Conservation (phyloP, 2,329 filamentous ascomycete genomes). For the Orbilia blumenaviensis region DNA sequence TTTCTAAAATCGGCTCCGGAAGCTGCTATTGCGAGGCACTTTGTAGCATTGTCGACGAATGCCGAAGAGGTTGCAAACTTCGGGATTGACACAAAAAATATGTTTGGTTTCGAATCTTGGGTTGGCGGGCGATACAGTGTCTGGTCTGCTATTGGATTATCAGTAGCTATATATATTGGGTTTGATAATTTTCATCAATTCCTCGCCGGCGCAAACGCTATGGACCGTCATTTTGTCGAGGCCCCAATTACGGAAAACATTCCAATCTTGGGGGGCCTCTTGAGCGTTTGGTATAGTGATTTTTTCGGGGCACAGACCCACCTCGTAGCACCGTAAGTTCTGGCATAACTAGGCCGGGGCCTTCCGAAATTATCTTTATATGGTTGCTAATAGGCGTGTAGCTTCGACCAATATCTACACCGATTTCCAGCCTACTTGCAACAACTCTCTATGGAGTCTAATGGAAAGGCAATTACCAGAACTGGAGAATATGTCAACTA, state of each 20-base stretch:
- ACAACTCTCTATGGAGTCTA: slow-evolving; percentile 99
- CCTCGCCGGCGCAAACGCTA: slow-evolving; percentile 90
- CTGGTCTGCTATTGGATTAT: slow-evolving; percentile 97
- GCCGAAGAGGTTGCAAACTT: slow-evolving; percentile 96
- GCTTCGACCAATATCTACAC: slow-evolving; percentile 98
- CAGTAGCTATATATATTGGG: slow-evolving; percentile 92
- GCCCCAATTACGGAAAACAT: slow-evolving; percentile 95
- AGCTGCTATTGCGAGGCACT: slow-evolving; percentile 88
- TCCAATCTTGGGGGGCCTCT: slow-evolving; percentile 85
- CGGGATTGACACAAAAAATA: slow-evolving; percentile 98
- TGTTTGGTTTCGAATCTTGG: slow-evolving; percentile 99
- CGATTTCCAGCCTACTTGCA: slow-evolving; percentile 99
- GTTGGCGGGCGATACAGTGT: slow-evolving; percentile 98
- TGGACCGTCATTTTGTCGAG: slow-evolving; percentile 97
- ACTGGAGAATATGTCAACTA: slow-evolving; percentile 90
- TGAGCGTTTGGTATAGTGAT: slow-evolving; percentile 98
- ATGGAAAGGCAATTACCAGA: slow-evolving; percentile 95
- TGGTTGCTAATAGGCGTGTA: slow-evolving; percentile 60
- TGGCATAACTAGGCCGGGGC: neutral
- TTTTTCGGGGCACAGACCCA: slow-evolving; percentile 99
- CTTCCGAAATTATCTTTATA: neutral
- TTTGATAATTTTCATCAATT: slow-evolving; percentile 98
- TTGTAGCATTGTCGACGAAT: slow-evolving; percentile 97
- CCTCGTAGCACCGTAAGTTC: slow-evolving; percentile 87
- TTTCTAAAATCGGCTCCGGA: slow-evolving; percentile 80